A percentile compares a stretch with the other conserved stretches of the same genome.
These are phyloP conservation scores for Fusarium zealandicum DNA, from an alignment of 2,329 filamentous ascomycete genomes.

Conservation along the genomic window DNA sequence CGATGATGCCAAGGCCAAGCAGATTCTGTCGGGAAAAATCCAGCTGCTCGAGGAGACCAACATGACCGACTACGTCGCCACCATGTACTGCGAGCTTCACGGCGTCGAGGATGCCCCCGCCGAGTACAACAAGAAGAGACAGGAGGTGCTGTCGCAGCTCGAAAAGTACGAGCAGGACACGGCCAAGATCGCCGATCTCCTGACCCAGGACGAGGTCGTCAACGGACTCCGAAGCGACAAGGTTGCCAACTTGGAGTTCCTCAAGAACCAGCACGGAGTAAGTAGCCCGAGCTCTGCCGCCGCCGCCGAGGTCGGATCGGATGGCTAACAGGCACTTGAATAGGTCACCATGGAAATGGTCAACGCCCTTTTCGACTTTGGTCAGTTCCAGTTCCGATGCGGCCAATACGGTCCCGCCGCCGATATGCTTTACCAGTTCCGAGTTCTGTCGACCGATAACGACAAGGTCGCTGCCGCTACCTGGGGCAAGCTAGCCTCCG, in stretches of 20 bases:
- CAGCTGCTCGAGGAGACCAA: conserved; percentile 95
- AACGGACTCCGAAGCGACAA: conserved; percentile 94
- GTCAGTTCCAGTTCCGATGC: conserved; percentile 97
- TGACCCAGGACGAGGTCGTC: conserved; percentile 89
- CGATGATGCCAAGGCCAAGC: conserved; percentile 63
- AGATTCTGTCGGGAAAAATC: conserved; percentile 87
- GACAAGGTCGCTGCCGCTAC: conserved; percentile 96
- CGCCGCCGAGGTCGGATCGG: conserved; percentile 1
- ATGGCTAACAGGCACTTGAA: conserved; percentile 28
- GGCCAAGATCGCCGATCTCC: conserved; percentile 83
- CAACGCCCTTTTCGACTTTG: conserved; percentile 92
- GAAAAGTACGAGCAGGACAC: conserved; percentile 87
- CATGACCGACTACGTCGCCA: conserved; percentile 98
- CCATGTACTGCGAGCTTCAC: conserved; percentile 89
- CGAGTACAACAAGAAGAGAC: conserved; percentile 88
- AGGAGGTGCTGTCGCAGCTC: conserved; percentile 84
- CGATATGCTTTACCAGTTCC: conserved; percentile 96
- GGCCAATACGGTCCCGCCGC: conserved; percentile 90
- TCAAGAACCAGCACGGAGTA: conserved; percentile 95
- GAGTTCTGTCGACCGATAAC: conserved; percentile 96
- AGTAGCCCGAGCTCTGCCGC: conserved; percentile 44
- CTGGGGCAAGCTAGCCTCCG: conserved; percentile 96
- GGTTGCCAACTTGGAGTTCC: conserved; percentile 96
- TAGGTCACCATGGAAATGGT: conserved; percentile 93
- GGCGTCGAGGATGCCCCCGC: conserved; percentile 77